phyloP scores from a whole-genome alignment of 2,329 filamentous ascomycete species.

The Penicillium sp. region DNA sequence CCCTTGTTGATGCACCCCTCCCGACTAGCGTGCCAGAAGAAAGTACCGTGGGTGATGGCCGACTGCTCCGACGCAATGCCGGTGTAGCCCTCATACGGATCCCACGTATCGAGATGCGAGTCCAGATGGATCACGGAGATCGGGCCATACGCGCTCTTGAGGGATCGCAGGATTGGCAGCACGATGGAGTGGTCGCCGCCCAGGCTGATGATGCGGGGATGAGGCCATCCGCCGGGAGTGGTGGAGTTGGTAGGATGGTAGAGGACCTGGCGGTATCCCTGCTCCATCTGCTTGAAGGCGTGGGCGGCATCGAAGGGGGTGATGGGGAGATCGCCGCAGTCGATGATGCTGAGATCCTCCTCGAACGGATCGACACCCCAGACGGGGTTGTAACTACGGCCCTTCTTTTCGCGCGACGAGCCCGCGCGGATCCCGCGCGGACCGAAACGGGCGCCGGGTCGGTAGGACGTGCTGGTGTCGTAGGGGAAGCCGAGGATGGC shows the following conservation, averaged over 20 bases:
- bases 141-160: constrained; percentile 24
- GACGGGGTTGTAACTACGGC: constrained; percentile 29
- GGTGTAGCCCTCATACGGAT: constrained; percentile 25
- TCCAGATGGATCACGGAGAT: constrained; percentile 30
- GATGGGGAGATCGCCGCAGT: constrained; percentile 31
- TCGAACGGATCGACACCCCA: constrained; percentile 29
- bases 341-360: constrained; percentile 21
- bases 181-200: constrained; percentile 29
- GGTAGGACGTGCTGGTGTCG: constrained; percentile 34
- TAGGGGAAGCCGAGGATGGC: constrained; percentile 35
- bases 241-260: constrained; percentile 15
- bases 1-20: constrained; percentile 27
- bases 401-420: constrained; percentile 29
- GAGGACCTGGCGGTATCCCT: constrained; percentile 19
- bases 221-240: constrained; percentile 11
- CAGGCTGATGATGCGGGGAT: constrained; percentile 20
- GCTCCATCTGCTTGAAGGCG: constrained; percentile 29
- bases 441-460: constrained; percentile 33
- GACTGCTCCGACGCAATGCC: constrained; percentile 23
- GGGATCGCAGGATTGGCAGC: constrained; percentile 25
- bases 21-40: constrained; percentile 27
- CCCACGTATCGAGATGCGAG: constrained; percentile 31
- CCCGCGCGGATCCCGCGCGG: constrained; percentile 32
- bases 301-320: constrained; percentile 26
- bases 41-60: constrained; percentile 28